Evolutionary conservation across 768 basidiomycete genomes (phyloP).

Genomic region (Dacryopinax spathularia): DNA sequence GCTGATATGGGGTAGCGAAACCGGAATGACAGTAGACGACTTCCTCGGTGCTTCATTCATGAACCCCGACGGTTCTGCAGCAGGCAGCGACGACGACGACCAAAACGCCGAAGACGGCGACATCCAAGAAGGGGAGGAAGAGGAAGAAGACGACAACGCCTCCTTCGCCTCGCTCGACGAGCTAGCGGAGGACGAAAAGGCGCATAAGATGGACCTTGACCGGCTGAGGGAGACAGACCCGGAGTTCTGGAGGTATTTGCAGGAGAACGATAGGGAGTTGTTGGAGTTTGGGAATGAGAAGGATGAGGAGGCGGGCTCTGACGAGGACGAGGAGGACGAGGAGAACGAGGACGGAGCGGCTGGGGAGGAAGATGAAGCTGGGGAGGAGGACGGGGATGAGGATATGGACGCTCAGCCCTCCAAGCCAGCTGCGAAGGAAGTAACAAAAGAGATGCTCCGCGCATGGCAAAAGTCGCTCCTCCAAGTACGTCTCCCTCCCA

Average conservation of each 20-base stretch:
- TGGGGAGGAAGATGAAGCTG: slow-evolving; percentile 29
- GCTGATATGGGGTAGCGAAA: slow-evolving; percentile 22
- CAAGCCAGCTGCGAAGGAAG: slow-evolving; percentile 16
- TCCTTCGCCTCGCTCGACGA: slow-evolving; percentile 71
- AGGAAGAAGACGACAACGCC: slow-evolving; percentile 38
- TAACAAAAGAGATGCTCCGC: slow-evolving; percentile 56
- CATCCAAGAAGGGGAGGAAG: slow-evolving; percentile 27
- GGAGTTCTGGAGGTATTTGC: slow-evolving; percentile 96
- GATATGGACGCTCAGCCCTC: slow-evolving; percentile 16
- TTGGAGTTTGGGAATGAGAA: slow-evolving; percentile 54
- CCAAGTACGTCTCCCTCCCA: slow-evolving; percentile 37
- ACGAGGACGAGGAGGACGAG: slow-evolving; percentile 34
- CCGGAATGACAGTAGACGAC: slow-evolving; percentile 60
- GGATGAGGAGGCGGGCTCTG: slow-evolving; percentile 27
- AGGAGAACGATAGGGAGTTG: slow-evolving; percentile 89
- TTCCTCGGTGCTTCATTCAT: slow-evolving; percentile 60
- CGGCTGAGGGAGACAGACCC: slow-evolving; percentile 91
- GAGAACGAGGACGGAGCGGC: slow-evolving; percentile 15
- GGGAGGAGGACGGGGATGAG: slow-evolving; percentile 32
- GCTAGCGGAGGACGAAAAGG: slow-evolving; percentile 58
- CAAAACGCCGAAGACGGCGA: slow-evolving; percentile 29
- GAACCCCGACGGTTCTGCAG: slow-evolving; percentile 32
- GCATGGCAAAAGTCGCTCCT: slow-evolving; percentile 83
- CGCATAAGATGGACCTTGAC: slow-evolving; percentile 68
- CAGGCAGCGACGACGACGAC: slow-evolving; percentile 24